Percentiles rank a stretch among this genome's conserved stretches.
Conservation (phyloP, 371 early-diverging fungal species). For the Apophysomyces elegans region DNA sequence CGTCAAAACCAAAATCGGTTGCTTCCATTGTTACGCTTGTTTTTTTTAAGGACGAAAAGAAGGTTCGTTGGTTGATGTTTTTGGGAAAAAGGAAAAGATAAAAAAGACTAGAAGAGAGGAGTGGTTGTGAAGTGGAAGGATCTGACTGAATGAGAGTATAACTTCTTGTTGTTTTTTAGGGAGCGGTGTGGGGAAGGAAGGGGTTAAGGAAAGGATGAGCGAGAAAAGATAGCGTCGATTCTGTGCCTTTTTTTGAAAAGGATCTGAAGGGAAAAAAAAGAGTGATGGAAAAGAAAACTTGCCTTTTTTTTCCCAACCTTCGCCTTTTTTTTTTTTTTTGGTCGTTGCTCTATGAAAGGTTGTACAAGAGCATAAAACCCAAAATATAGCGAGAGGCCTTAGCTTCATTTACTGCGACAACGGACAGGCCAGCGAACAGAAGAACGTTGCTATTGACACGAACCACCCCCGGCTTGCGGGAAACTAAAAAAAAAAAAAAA, state of each 20-base stretch:
- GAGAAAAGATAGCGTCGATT: neutral
- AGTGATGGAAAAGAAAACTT: neutral
- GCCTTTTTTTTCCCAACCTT: neutral
- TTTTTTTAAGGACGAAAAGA: neutral
- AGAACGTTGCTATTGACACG: conserved; percentile 2
- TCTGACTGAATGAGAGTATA: neutral
- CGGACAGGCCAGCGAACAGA: conserved; percentile 7
- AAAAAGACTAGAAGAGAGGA: neutral
- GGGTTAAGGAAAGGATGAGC: conserved; percentile 6
- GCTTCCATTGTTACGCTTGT: conserved; percentile 16
- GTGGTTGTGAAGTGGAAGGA: neutral
- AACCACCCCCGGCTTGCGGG: conserved; percentile 3
- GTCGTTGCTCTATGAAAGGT: neutral
- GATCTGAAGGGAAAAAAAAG: conserved; percentile 2
- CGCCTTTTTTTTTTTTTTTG: neutral
- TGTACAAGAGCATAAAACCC: conserved; percentile 3
- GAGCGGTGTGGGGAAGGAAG: conserved; percentile 9
- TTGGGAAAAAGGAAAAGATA: neutral
- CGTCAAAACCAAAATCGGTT: conserved; percentile 52
- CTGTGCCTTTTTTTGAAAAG: conserved; percentile 2
- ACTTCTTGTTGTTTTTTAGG: conserved; percentile 4
- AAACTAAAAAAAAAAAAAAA: neutral
- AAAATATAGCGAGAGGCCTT: neutral
- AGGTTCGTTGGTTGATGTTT: neutral
- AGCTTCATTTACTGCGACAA: conserved; percentile 8